These are phyloP conservation scores for Puccinia sorghi DNA, from an alignment of 1,284 basidiomycete species.

Conservation along the genomic window DNA sequence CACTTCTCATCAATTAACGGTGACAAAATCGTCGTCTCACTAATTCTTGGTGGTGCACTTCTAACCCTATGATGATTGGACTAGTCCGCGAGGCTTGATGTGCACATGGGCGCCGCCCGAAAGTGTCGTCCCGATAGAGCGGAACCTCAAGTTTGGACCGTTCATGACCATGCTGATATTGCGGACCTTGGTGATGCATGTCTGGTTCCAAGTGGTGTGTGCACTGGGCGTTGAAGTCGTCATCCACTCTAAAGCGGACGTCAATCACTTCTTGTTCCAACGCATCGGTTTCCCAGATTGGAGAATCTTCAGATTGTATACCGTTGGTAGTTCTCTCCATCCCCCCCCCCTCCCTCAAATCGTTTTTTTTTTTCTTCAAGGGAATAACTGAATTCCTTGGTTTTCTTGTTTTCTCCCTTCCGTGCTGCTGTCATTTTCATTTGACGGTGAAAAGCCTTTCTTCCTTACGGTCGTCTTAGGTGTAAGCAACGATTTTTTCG, in stretches of 20 bases:
- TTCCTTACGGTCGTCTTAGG: slow-evolving; percentile 9
- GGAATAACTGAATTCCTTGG: no score
- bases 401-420: not conserved
- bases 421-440: not conserved
- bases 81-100: slow-evolving; percentile 44
- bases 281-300: slow-evolving; percentile 7
- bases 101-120: slow-evolving; percentile 38
- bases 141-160: not conserved
- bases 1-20: not conserved
- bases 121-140: slow-evolving; percentile 5
- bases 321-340: slow-evolving; percentile 6
- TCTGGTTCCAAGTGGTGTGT: slow-evolving; percentile 33
- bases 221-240: slow-evolving; percentile 13
- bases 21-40: no score
- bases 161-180: slow-evolving; percentile 12
- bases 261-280: slow-evolving; percentile 23
- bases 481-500: not conserved
- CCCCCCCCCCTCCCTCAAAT: not conserved
- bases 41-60: not conserved
- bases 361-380: no score
- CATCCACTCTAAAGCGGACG: slow-evolving; percentile 20
- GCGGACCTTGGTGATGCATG: slow-evolving; percentile 25
- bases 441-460: slow-evolving; percentile 11
- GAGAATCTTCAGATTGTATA: not conserved
- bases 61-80: not conserved